These are phyloP conservation scores for Chaetomiaceae sp. DNA, from an alignment of 2,329 filamentous ascomycete species.

Conservation along the genomic window DNA sequence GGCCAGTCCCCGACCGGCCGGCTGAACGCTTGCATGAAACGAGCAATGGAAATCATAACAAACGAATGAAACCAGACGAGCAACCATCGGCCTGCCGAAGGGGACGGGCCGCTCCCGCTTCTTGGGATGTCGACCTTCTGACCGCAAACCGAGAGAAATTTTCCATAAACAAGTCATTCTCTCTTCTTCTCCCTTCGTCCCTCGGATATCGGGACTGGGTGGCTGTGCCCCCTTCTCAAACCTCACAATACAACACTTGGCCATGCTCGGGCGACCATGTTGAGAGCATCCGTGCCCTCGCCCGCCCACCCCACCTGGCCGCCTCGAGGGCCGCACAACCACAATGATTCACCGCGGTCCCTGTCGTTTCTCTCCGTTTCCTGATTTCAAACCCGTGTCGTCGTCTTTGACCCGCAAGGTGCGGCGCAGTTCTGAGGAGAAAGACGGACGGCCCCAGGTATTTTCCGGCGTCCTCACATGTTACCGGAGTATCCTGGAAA, in stretches of 20 bases:
- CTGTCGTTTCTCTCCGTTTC: constrained; percentile 3
- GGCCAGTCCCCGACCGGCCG: neutral
- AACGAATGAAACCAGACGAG: neutral
- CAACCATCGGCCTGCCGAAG: constrained; percentile 5
- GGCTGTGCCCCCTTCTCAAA: neutral
- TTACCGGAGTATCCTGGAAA: constrained; percentile 1
- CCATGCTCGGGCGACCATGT: constrained; percentile 17
- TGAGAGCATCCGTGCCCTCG: constrained; percentile 18
- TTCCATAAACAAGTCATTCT: neutral
- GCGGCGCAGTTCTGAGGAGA: constrained; percentile 1
- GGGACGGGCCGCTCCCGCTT: constrained; percentile 25
- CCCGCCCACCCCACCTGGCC: constrained; percentile 14
- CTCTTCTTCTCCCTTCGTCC: neutral
- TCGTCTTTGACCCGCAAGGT: neutral
- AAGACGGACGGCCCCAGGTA: neutral
- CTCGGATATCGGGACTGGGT: neutral
- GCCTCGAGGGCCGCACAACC: constrained; percentile 6
- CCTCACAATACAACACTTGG: constrained; percentile 13
- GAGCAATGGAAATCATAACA: neutral
- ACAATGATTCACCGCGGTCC: constrained; percentile 20
- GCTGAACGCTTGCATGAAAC: too few relatives aligned
- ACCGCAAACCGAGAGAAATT: constrained; percentile 1
- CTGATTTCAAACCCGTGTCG: constrained; percentile 19
- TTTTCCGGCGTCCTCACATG: neutral
- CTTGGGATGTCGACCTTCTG: neutral